These are phyloP conservation scores for Suhomyces xylopsoci DNA, from an alignment of 805 yeast genomes.

Conservation along the genomic window DNA sequence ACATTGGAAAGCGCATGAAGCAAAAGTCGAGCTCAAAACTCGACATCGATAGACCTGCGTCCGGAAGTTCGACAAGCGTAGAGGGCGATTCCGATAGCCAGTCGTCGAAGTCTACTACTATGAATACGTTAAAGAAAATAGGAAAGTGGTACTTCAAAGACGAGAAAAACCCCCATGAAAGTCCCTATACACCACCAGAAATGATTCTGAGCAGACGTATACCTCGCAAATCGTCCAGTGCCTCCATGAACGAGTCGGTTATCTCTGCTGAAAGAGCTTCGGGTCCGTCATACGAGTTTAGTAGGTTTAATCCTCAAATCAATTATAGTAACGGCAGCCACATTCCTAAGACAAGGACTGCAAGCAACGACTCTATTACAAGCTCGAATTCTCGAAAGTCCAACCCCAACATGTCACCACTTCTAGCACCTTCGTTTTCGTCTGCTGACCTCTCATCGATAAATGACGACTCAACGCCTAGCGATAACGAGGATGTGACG, in stretches of 20 bases:
- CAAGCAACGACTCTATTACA: neutral
- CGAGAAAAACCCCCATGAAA: slow-evolving; percentile 19
- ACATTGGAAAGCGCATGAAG: slow-evolving; percentile 6
- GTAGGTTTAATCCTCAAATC: neutral
- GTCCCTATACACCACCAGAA: slow-evolving; percentile 51
- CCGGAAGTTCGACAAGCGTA: neutral
- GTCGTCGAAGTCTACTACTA: slow-evolving; percentile 10
- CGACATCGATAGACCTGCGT: neutral
- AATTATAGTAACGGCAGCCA: neutral
- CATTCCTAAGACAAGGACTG: neutral
- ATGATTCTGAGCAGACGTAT: slow-evolving; percentile 61
- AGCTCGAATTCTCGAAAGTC: neutral
- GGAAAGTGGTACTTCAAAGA: slow-evolving; percentile 68
- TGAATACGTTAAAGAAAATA: slow-evolving; percentile 50
- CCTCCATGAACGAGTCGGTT: neutral
- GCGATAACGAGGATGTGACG: slow-evolving; percentile 1
- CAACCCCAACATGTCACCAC: neutral
- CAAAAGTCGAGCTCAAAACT: neutral
- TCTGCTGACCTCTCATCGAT: neutral
- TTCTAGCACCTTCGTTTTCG: neutral
- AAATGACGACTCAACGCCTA: neutral
- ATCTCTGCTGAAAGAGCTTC: neutral
- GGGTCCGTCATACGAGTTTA: slow-evolving; percentile 1
- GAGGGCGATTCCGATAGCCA: neutral
- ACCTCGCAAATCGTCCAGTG: slow-evolving; percentile 11